Evolutionary conservation across 129 eudicot genomes (phyloP).

Genomic region (Flaveria ramosissima): DNA sequence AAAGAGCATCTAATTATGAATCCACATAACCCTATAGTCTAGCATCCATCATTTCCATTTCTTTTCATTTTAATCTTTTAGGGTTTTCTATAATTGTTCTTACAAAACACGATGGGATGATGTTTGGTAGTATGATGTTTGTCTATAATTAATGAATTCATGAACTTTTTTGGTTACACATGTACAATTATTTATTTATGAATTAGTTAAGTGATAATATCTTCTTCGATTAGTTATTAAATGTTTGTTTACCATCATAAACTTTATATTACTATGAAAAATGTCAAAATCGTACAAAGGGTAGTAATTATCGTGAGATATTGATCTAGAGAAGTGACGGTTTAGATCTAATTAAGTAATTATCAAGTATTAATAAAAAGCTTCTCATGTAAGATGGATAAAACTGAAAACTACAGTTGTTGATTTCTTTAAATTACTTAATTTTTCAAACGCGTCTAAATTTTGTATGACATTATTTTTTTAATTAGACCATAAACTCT

Average conservation of each 20-base stretch:
- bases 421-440: too few relatives aligned
- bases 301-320: too few relatives aligned
- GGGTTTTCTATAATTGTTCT: not conserved
- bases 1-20: conserved; percentile 34
- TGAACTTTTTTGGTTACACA: not conserved
- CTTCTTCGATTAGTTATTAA: not conserved
- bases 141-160: conserved; percentile 4
- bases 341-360: too few relatives aligned
- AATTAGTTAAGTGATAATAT: not conserved
- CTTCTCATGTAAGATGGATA: too few relatives aligned
- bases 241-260: not conserved
- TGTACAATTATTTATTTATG: conserved; percentile 1
- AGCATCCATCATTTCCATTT: conserved; percentile 33
- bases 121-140: not conserved
- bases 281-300: too few relatives aligned
- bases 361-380: too few relatives aligned
- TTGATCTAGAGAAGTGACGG: too few relatives aligned
- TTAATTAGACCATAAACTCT: too few relatives aligned
- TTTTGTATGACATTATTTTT: too few relatives aligned
- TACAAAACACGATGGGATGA: not conserved
- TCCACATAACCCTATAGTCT: conserved; percentile 33
- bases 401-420: too few relatives aligned
- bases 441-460: too few relatives aligned
- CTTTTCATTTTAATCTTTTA: conserved; percentile 5
- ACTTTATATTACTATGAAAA: not conserved